A percentile compares a stretch with the other conserved stretches of the same genome.
Conservation (phyloP, 169 alveolate genomes). For the Pseudocohnilembus persalinus region DNA sequence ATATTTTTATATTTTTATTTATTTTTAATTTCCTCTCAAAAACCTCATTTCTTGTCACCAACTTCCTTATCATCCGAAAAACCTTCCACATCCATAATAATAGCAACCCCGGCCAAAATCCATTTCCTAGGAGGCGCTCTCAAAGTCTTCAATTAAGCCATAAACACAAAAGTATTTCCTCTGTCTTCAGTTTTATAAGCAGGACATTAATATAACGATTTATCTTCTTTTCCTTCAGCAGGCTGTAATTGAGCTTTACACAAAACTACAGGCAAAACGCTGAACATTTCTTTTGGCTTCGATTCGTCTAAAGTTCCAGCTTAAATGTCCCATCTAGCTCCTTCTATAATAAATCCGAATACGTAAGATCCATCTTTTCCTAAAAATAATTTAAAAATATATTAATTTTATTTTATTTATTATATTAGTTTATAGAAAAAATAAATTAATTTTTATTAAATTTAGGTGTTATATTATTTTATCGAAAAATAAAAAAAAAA, state of each 20-base stretch:
- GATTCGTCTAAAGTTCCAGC: conserved; percentile 90
- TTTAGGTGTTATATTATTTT: no score
- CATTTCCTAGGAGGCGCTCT: conserved; percentile 93
- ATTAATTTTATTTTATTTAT: no score
- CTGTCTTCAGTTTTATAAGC: conserved; percentile 93
- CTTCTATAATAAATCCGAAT: conserved; percentile 89
- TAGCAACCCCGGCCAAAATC: conserved; percentile 96
- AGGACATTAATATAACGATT: conserved; percentile 91
- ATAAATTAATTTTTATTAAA: no score
- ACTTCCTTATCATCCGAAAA: conserved; percentile 69
- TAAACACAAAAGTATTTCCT: conserved; percentile 93
- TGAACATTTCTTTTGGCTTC: conserved; percentile 93
- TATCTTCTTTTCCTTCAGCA: conserved; percentile 87
- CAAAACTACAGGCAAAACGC: conserved; percentile 94
- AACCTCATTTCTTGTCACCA: not conserved
- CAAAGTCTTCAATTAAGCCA: conserved; percentile 94
- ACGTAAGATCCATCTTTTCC: conserved; percentile 90
- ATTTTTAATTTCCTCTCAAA: no score
- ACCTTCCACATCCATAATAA: conserved; percentile 94
- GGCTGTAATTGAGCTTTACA: conserved; percentile 89
- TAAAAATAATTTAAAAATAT: conserved; percentile 33
- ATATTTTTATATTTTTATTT: no score
- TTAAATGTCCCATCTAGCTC: conserved; percentile 92
- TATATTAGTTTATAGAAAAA: not conserved
- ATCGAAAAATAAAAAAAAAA: no score